Evolutionary conservation across 2,329 filamentous ascomycete species (phyloP).

Genomic region (Cercospora brassicicola): DNA sequence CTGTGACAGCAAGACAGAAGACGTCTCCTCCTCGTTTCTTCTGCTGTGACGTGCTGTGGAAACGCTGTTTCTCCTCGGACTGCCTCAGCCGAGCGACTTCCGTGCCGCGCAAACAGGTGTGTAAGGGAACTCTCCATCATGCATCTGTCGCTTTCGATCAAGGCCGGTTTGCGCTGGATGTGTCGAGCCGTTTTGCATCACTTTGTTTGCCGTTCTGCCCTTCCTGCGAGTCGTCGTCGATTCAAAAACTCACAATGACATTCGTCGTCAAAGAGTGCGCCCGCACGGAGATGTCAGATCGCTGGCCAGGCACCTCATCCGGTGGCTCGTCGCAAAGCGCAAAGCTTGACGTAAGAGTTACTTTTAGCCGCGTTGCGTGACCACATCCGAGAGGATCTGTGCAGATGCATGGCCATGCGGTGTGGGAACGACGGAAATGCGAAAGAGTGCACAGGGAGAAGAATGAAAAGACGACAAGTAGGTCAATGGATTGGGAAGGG

Average conservation of each 20-base stretch:
- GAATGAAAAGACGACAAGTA: neutral
- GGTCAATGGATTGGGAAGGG: neutral
- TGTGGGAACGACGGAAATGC: neutral
- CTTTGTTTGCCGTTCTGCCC: neutral
- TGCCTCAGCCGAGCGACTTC: conserved; percentile 7
- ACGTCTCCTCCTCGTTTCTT: neutral
- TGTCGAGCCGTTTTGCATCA: neutral
- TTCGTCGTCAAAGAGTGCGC: neutral
- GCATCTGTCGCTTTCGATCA: neutral
- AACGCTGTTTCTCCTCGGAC: conserved; percentile 5
- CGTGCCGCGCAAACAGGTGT: neutral
- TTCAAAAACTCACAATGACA: neutral
- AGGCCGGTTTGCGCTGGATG: neutral
- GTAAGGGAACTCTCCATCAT: neutral
- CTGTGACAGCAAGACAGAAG: neutral
- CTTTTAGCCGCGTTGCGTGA: conserved; percentile 5
- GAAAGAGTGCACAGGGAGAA: neutral
- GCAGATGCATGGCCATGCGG: neutral
- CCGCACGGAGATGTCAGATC: conserved; percentile 1
- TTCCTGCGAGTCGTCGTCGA: neutral
- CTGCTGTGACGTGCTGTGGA: conserved; percentile 10
- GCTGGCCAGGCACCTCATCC: neutral
- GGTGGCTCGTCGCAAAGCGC: conserved; percentile 1
- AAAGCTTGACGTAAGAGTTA: conserved; percentile 12
- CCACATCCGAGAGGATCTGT: neutral